phyloP scores from a whole-genome alignment of 805 yeast genomes.

The Candida incommunis region DNA sequence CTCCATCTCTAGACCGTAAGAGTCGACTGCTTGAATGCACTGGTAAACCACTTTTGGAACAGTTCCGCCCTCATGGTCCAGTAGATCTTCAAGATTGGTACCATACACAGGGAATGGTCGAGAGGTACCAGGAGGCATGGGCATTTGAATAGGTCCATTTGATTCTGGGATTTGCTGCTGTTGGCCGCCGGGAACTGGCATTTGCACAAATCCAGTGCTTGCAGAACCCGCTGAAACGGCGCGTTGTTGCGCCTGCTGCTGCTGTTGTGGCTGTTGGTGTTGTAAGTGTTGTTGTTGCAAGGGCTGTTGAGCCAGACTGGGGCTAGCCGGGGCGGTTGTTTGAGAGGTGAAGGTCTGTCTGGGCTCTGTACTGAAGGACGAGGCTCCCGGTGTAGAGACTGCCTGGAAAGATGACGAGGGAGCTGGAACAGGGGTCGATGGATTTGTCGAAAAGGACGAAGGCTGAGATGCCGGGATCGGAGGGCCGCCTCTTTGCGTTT shows the following conservation, averaged over 20 bases:
- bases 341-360: not conserved
- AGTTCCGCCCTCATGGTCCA: slow-evolving; percentile 74
- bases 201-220: not conserved
- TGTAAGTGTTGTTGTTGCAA: not conserved
- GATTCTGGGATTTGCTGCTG: not conserved
- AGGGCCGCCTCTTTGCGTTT: not conserved
- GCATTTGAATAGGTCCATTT: not conserved
- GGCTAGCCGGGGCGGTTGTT: not conserved
- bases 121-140: slow-evolving; percentile 23
- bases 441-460: not conserved
- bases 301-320: not conserved
- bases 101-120: slow-evolving; percentile 52
- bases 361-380: slow-evolving; percentile 7
- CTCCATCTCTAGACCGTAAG: slow-evolving; percentile 69
- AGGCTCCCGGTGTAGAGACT: slow-evolving; percentile 6
- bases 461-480: not conserved
- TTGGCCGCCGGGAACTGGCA: not conserved
- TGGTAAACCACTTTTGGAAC: slow-evolving; percentile 84
- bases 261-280: not conserved
- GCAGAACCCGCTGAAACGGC: not conserved
- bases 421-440: slow-evolving; percentile 1
- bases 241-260: not conserved
- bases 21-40: slow-evolving; percentile 77
- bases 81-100: slow-evolving; percentile 59
- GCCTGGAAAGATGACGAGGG: slow-evolving; percentile 3